Base-by-base conservation (phyloP, 192 early-diverging fungal species). In the Backusella tarrabulga region DNA sequence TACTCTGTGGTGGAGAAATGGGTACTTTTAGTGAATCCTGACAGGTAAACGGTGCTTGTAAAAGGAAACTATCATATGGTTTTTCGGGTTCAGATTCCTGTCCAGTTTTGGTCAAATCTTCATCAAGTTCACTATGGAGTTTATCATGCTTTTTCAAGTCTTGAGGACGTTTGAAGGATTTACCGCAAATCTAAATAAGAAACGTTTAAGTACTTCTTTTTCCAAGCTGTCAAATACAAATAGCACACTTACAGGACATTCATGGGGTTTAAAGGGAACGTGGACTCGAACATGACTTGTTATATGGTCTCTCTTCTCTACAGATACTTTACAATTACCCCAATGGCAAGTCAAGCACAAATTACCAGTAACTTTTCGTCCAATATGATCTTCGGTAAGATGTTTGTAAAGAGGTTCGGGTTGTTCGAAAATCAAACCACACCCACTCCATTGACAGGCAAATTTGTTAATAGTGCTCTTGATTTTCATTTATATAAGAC, bases 81-180 rank as follows among this genome's bases (percentile, higher is more conserved):
- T 63, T 63, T 29, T 63, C 56, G 11, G 56, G 21, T 9, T 63
- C 56, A 3, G 23, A 63, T 29, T 32, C 56, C 4, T 63, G 56
- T 26, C 26, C 56, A 26, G 4, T 8, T 29, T 63, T 63, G 12
- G 4, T 29, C 4, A 11, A 0, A 63, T 63, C 26, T 63, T 23
- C 21, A 9, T 5, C 26, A 35, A 77, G 36, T 76, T 93, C 86
- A n/a, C 80, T 72, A 79, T 96, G 95, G 14, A 89, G 95, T 78
- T 89, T 91, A 77, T 94, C 93, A 83, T 97, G 96, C 81, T 97
- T 97, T 81, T 93, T 95, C 79, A 97, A 82, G 78, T 97, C 96
- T 88, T 97, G 96, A 6, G 94, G 94, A 21, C 95, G 90, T 83
- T 97, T 97, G 84, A 96, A 97, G 15, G 91, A 79, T 77, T 95